These are phyloP conservation scores for Quercus berberidifolia DNA, from an alignment of 306 rosid species.

Conservation along the genomic window DNA sequence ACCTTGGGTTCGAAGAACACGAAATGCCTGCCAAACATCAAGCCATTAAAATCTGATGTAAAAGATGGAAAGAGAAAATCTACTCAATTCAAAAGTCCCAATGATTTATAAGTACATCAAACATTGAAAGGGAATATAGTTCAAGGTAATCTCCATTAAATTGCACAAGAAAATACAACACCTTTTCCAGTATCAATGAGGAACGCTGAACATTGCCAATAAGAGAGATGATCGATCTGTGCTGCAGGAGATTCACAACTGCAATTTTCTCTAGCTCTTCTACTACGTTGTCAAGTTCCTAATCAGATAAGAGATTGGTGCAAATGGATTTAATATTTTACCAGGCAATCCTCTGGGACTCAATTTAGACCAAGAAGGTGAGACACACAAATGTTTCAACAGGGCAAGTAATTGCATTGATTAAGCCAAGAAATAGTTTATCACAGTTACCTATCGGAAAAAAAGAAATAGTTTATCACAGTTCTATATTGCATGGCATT, in stretches of 20 bases:
- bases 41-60: conserved; percentile 1
- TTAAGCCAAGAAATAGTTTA: not conserved
- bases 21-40: conserved; percentile 60
- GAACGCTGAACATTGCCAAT: conserved; percentile 95
- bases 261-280: conserved; percentile 96
- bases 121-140: not conserved
- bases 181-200: conserved; percentile 92
- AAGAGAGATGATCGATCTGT: conserved; percentile 86
- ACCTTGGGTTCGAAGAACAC: conserved; percentile 70
- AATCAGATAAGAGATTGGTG: conserved; percentile 5
- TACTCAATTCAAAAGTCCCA: not conserved
- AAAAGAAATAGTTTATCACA: not conserved
- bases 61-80: not conserved
- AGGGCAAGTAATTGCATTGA: not conserved
- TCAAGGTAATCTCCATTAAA: not conserved
- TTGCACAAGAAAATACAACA: conserved; percentile 13
- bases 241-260: conserved; percentile 85
- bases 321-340: not conserved
- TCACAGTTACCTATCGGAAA: not conserved
- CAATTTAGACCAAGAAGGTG: not conserved
- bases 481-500: not conserved
- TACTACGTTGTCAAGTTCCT: conserved; percentile 94
- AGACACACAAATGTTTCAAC: not conserved
- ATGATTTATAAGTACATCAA: not conserved
- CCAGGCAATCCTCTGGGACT: not conserved